phyloP scores from a whole-genome alignment of 768 basidiomycete genomes.

The Amanita rimosa region DNA sequence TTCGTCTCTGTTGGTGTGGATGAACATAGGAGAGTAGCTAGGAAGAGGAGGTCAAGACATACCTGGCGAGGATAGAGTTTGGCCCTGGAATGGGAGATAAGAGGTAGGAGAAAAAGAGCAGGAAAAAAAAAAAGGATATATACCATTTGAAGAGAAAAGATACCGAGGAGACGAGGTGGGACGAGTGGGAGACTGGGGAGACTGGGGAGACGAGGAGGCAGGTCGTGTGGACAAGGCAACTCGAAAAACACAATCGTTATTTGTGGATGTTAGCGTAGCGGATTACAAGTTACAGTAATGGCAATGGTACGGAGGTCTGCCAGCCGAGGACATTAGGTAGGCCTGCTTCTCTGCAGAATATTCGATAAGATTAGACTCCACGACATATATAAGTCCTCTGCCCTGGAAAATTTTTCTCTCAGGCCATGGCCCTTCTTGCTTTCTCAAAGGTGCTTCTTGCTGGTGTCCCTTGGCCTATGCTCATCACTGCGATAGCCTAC shows the following conservation, averaged over 20 bases:
- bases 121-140: constrained; percentile 8
- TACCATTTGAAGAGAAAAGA: constrained; percentile 20
- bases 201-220: not conserved
- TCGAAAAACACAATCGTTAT: constrained; percentile 1
- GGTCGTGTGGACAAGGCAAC: constrained; percentile 3
- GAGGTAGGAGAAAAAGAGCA: constrained; percentile 6
- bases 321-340: not conserved
- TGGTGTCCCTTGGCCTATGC: not conserved
- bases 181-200: too few relatives aligned
- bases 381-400: not conserved
- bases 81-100: constrained; percentile 48
- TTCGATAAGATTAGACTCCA: not conserved
- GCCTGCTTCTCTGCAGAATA: not conserved
- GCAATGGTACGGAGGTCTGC: not conserved
- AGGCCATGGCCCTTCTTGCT: not conserved
- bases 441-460: not conserved
- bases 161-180: not conserved
- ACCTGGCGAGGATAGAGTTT: constrained; percentile 80
- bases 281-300: too few relatives aligned
- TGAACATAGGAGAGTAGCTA: constrained; percentile 8
- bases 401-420: not conserved
- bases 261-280: constrained; percentile 3
- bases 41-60: constrained; percentile 14
- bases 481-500: not conserved
- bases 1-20: constrained; percentile 45